These are phyloP conservation scores for Arctium lappa DNA, from an alignment of 129 eudicot species.

Conservation along the genomic window DNA sequence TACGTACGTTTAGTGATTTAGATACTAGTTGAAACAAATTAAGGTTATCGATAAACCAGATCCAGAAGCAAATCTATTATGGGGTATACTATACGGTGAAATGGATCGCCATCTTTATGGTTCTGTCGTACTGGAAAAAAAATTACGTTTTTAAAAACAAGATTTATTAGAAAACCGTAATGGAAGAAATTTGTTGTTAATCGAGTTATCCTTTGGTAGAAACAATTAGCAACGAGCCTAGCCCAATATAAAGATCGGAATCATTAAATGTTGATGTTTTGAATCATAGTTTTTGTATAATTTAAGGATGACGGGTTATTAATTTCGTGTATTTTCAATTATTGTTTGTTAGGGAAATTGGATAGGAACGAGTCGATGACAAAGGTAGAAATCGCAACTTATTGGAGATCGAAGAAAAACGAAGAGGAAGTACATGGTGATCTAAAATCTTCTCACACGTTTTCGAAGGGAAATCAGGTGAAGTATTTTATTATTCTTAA, in stretches of 20 bases:
- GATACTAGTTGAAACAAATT: not conserved
- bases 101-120: not conserved
- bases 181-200: no score
- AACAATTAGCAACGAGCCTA: no score
- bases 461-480: constrained; percentile 46
- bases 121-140: no score
- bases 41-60: not conserved
- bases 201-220: no score
- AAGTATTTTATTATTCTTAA: not conserved
- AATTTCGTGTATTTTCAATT: not conserved
- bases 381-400: constrained; percentile 57
- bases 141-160: no score
- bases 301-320: not conserved
- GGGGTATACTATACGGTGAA: no score
- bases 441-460: constrained; percentile 25
- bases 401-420: constrained; percentile 58
- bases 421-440: constrained; percentile 36
- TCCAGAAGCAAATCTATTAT: not conserved
- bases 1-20: not conserved
- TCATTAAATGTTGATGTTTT: no score
- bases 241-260: no score
- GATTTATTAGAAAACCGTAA: no score
- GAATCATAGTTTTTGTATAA: not conserved
- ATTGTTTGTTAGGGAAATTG: constrained; percentile 26
- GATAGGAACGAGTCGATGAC: constrained; percentile 60